phyloP scores from a whole-genome alignment of 495 filamentous ascomycete species.

The Monascus purpureus region DNA sequence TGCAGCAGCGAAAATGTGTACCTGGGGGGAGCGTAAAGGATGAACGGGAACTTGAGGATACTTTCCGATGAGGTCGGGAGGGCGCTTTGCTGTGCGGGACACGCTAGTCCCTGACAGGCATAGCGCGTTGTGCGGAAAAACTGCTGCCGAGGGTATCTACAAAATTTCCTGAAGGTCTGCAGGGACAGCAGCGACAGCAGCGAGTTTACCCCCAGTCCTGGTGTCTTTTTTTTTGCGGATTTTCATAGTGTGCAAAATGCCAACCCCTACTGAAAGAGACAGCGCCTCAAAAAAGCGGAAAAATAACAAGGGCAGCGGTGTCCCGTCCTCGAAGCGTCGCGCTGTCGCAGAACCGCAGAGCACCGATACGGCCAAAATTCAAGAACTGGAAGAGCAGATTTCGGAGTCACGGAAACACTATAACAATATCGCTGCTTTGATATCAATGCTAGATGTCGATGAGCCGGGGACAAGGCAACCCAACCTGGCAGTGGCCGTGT shows the following conservation, averaged over 20 bases:
- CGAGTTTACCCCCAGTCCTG: no score
- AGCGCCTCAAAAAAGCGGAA: constrained; percentile 30
- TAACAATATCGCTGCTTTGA: constrained; percentile 74
- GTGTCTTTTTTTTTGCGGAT: neutral
- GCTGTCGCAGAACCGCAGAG: constrained; percentile 26
- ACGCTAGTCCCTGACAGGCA: constrained; percentile 66
- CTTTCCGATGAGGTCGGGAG: constrained; percentile 32
- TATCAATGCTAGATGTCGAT: constrained; percentile 42
- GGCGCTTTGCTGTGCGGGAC: constrained; percentile 76
- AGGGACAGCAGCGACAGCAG: no score
- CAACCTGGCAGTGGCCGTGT: constrained; percentile 51
- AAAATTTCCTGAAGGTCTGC: constrained; percentile 22
- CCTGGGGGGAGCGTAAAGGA: constrained; percentile 17
- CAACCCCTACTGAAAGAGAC: constrained; percentile 10
- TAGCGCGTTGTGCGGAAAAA: constrained; percentile 42
- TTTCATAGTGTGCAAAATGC: no score
- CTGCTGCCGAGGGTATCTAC: constrained; percentile 18
- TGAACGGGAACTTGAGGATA: constrained; percentile 32
- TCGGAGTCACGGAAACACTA: constrained; percentile 75
- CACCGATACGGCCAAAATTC: constrained; percentile 42
- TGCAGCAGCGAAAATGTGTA: constrained; percentile 35
- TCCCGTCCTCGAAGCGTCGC: constrained; percentile 31
- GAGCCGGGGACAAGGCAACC: constrained; percentile 23
- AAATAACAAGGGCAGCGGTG: constrained; percentile 19
- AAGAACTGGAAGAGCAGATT: constrained; percentile 61